A percentile compares a stretch with the other conserved stretches of the same genome.
Evolutionary conservation across 371 early-diverging fungal genomes (phyloP).

Genomic region (Syncephalastrum sp.): DNA sequence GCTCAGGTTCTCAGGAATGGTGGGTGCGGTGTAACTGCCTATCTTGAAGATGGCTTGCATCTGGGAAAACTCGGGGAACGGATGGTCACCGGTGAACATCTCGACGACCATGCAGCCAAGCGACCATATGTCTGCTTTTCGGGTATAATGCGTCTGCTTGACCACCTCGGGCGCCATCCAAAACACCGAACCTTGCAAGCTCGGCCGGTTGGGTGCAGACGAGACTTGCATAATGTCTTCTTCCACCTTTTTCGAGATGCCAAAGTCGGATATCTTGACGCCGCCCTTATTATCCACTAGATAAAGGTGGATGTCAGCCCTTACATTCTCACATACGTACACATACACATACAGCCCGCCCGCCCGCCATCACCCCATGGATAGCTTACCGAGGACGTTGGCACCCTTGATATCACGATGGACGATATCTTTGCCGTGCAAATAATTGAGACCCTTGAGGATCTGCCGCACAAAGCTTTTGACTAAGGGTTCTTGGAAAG

Average conservation of each 20-base stretch:
- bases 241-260: conserved; percentile 94
- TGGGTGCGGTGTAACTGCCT: conserved; percentile 79
- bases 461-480: conserved; percentile 90
- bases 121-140: conserved; percentile 86
- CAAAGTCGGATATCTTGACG: conserved; percentile 99
- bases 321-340: background rate
- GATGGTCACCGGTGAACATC: conserved; percentile 94
- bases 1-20: conserved; percentile 73
- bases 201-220: conserved; percentile 58
- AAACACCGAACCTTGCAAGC: conserved; percentile 86
- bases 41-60: conserved; percentile 93
- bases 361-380: too few relatives aligned
- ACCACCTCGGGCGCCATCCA: conserved; percentile 98
- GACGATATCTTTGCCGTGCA: conserved; percentile 94
- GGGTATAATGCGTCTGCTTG: conserved; percentile 74
- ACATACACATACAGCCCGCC: too few relatives aligned
- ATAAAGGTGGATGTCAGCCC: background rate
- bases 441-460: conserved; percentile 89
- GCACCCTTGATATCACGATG: conserved; percentile 99
- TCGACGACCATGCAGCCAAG: conserved; percentile 94
- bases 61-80: conserved; percentile 90
- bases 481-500: conserved; percentile 82
- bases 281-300: conserved; percentile 85
- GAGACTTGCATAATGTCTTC: conserved; percentile 46
- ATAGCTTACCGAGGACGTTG: conserved; percentile 69